These are phyloP conservation scores for Austroboletus festivus DNA, from an alignment of 768 basidiomycete genomes.

Conservation along the genomic window DNA sequence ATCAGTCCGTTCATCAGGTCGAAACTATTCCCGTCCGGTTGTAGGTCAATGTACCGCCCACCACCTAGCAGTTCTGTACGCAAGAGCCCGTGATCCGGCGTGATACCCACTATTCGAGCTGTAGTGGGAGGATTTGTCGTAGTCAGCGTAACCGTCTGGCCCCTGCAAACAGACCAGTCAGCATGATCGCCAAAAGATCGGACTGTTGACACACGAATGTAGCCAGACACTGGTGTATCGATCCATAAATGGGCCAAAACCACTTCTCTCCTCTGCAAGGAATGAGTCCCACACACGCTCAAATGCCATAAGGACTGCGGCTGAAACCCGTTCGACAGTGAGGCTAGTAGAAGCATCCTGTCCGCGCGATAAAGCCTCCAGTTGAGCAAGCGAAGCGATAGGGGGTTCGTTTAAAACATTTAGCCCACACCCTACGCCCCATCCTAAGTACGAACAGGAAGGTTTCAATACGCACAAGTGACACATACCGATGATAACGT, in stretches of 20 bases:
- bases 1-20: slow-evolving; percentile 92
- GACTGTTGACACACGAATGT: slow-evolving; percentile 68
- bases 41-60: slow-evolving; percentile 73
- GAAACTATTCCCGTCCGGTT: slow-evolving; percentile 97
- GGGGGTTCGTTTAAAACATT: slow-evolving; percentile 84
- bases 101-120: slow-evolving; percentile 83
- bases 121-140: slow-evolving; percentile 64
- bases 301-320: slow-evolving; percentile 72
- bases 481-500: slow-evolving; percentile 75
- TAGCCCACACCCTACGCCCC: slow-evolving; percentile 74
- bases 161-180: slow-evolving; percentile 43
- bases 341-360: slow-evolving; percentile 29
- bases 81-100: slow-evolving; percentile 81
- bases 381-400: slow-evolving; percentile 75
- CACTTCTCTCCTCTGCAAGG: slow-evolving; percentile 43
- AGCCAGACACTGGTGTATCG: slow-evolving; percentile 83
- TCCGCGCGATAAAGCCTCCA: slow-evolving; percentile 39
- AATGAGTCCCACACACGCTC: slow-evolving; percentile 78
- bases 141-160: slow-evolving; percentile 80
- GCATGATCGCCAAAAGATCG: background rate
- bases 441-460: slow-evolving; percentile 1
- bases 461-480: background rate
- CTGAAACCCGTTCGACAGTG: slow-evolving; percentile 71
- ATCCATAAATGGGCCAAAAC: slow-evolving; percentile 80
- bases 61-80: slow-evolving; percentile 58